These are phyloP conservation scores for Pyrenophora graminea DNA, from an alignment of 2,329 filamentous ascomycete genomes.

Conservation along the genomic window DNA sequence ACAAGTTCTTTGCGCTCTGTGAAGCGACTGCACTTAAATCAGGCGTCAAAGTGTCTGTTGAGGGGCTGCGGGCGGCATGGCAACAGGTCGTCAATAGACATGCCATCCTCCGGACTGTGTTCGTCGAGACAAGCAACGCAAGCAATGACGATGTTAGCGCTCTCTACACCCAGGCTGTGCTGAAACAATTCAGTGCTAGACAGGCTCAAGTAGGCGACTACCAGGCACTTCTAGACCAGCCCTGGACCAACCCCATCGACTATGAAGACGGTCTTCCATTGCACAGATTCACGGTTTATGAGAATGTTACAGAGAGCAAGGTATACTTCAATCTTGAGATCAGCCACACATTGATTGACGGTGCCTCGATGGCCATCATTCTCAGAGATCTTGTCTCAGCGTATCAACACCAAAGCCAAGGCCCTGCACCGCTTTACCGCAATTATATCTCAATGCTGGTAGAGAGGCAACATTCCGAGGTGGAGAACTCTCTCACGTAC, in stretches of 20 bases:
- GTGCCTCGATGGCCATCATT: constrained; percentile 52
- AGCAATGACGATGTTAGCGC: too few species aligned
- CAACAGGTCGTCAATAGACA: constrained; percentile 17
- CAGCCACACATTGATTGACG: constrained; percentile 55
- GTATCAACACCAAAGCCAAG: constrained; percentile 39
- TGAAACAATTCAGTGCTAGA: constrained; percentile 1
- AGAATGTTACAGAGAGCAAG: constrained; percentile 32
- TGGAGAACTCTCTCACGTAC: constrained; percentile 36
- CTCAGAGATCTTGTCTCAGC: constrained; percentile 49
- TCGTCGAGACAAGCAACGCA: constrained; percentile 13
- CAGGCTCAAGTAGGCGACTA: neutral
- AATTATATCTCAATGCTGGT: constrained; percentile 31
- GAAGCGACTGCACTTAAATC: neutral
- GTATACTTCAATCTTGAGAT: constrained; percentile 52
- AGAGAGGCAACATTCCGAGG: constrained; percentile 33
- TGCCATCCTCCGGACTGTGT: constrained; percentile 17
- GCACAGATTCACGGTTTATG: constrained; percentile 50
- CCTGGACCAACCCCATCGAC: neutral
- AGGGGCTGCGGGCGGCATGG: constrained; percentile 13
- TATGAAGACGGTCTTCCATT: constrained; percentile 35
- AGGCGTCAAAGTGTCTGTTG: neutral
- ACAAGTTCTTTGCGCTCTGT: neutral
- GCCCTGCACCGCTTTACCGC: constrained; percentile 5
- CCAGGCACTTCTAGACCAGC: neutral
- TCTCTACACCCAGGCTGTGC: constrained; percentile 10